Conservation (phyloP, 768 basidiomycete genomes). For the Amanita fuliginea region DNA sequence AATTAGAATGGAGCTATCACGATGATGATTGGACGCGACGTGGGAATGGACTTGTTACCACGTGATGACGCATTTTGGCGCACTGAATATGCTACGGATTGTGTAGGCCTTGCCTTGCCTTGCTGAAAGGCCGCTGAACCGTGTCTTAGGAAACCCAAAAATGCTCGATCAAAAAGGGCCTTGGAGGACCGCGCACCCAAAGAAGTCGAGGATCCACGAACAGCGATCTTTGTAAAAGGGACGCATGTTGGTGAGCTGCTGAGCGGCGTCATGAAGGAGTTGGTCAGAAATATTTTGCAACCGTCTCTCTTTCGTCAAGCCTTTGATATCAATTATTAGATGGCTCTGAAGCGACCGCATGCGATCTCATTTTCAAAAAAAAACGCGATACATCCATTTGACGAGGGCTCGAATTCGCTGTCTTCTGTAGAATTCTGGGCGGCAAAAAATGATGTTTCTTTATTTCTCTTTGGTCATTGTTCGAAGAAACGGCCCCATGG, state of each 20-base stretch:
- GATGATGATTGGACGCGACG: too few species aligned
- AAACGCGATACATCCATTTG: conserved; percentile 86
- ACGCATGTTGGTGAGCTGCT: conserved; percentile 78
- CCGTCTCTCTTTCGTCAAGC: background rate
- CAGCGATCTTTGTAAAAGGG: conserved; percentile 83
- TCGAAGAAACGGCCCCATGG: conserved; percentile 92
- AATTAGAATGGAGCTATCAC: background rate
- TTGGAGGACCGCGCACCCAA: conserved; percentile 82
- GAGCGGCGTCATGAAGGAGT: conserved; percentile 74
- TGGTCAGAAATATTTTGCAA: conserved; percentile 41
- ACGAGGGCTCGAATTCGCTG: conserved; percentile 41
- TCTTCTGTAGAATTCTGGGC: conserved; percentile 87
- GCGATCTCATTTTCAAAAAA: conserved; percentile 92
- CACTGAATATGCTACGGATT: conserved; percentile 13
- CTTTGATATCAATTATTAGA: conserved; percentile 33
- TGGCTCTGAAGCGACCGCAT: conserved; percentile 87
- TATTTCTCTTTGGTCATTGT: conserved; percentile 85
- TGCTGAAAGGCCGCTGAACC: background rate
- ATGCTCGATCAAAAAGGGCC: conserved; percentile 89
- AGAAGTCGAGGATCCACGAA: conserved; percentile 80
- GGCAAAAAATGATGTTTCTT: conserved; percentile 84
- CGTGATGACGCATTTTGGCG: background rate
- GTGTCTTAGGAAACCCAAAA: conserved; percentile 67
- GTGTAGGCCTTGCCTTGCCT: conserved; percentile 11
- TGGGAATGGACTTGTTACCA: background rate